These are phyloP conservation scores for Spathaspora hagerdaliae DNA, from an alignment of 805 yeast species.

Conservation along the genomic window DNA sequence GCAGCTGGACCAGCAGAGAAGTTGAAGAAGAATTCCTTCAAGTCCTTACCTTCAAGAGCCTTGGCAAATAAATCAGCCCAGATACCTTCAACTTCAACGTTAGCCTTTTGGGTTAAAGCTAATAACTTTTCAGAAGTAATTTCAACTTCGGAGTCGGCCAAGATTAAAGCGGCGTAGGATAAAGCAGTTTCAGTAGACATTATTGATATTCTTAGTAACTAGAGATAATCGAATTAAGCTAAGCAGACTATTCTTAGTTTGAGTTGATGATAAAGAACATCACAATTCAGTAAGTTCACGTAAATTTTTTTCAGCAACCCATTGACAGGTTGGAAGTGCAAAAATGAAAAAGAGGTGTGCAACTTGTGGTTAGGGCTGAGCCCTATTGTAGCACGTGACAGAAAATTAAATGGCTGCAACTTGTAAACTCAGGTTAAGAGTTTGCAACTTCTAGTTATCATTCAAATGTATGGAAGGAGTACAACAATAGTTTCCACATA, in stretches of 20 bases:
- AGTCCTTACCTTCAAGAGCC: constrained; percentile 45
- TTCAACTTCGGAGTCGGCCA: constrained; percentile 46
- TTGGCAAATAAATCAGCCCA: constrained; percentile 47
- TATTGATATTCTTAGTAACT: constrained; percentile 22
- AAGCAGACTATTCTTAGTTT: constrained; percentile 49
- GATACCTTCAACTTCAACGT: constrained; percentile 42
- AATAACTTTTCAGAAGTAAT: constrained; percentile 43
- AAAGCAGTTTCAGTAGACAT: constrained; percentile 48
- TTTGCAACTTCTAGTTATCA: too few relatives aligned
- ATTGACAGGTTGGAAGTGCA: not conserved
- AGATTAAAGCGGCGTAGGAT: constrained; percentile 49
- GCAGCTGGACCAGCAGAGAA: constrained; percentile 43
- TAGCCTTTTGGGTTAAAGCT: constrained; percentile 38
- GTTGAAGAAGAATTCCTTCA: constrained; percentile 48
- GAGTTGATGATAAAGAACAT: not conserved
- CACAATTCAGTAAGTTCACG: not conserved
- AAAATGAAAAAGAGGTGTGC: not conserved
- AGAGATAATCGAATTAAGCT: constrained; percentile 49
- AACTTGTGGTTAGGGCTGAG: not conserved
- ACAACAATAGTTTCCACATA: too few relatives aligned
- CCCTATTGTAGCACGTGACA: constrained; percentile 1
- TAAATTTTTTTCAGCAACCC: not conserved
- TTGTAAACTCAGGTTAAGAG: not conserved
- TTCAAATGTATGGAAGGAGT: too few relatives aligned
- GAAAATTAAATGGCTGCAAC: not conserved